phyloP scores from a whole-genome alignment of 805 yeast genomes.

The Ogataea neopini region DNA sequence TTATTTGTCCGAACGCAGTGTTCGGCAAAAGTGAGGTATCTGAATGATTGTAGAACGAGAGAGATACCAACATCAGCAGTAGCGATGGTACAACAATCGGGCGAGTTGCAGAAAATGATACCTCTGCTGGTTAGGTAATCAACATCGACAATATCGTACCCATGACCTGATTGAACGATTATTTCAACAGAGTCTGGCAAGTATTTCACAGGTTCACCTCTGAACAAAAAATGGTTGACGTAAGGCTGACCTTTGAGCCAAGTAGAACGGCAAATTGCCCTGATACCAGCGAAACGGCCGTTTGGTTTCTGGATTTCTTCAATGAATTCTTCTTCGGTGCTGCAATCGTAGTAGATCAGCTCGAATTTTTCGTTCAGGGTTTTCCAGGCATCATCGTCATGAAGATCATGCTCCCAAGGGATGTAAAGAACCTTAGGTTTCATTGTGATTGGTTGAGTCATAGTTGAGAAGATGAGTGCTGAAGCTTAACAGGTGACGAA shows the following conservation, averaged over 20 bases:
- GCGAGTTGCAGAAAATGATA: slow-evolving; percentile 41
- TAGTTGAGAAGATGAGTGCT: neutral
- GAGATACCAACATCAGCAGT: slow-evolving; percentile 42
- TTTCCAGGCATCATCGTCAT: slow-evolving; percentile 40
- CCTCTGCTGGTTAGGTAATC: slow-evolving; percentile 36
- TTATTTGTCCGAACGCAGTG: slow-evolving; percentile 38
- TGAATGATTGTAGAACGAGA: slow-evolving; percentile 35
- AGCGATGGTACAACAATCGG: slow-evolving; percentile 40
- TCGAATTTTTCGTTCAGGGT: slow-evolving; percentile 39
- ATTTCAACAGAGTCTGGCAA: slow-evolving; percentile 38
- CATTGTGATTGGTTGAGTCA: neutral
- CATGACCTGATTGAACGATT: slow-evolving; percentile 42
- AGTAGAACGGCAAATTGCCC: slow-evolving; percentile 40
- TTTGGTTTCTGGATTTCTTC: slow-evolving; percentile 36
- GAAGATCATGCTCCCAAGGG: slow-evolving; percentile 40
- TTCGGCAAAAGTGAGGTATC: slow-evolving; percentile 41
- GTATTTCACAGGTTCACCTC: slow-evolving; percentile 36
- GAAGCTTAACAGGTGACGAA: neutral
- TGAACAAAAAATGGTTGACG: slow-evolving; percentile 35
- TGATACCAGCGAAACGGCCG: slow-evolving; percentile 38
- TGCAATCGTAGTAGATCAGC: slow-evolving; percentile 35
- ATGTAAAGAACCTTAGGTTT: slow-evolving; percentile 39
- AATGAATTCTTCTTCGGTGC: slow-evolving; percentile 38
- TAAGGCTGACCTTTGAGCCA: slow-evolving; percentile 43
- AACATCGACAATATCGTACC: slow-evolving; percentile 41